phyloP scores from a whole-genome alignment of 1,284 basidiomycete species.

The Apiotrichum laibachii region DNA sequence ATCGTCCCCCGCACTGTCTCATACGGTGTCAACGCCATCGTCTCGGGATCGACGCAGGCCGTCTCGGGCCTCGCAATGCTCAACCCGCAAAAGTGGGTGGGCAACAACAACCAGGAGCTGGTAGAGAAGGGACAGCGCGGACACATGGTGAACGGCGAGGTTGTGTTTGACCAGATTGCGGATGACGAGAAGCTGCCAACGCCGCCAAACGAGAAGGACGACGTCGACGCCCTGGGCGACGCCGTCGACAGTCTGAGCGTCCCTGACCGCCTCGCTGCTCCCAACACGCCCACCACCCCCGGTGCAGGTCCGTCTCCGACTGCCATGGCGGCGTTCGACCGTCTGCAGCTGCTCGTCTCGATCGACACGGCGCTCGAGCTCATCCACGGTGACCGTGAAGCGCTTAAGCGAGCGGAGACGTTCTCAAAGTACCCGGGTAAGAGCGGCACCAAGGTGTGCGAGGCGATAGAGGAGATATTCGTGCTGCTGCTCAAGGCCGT shows the following conservation, averaged over 20 bases:
- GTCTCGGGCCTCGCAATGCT: conserved; percentile 81
- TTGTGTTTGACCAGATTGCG: conserved; percentile 63
- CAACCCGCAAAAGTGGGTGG: conserved; percentile 76
- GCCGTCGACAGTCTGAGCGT: conserved; percentile 6
- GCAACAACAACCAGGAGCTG: conserved; percentile 8
- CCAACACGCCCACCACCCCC: conserved; percentile 8
- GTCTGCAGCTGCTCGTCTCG: conserved; percentile 82
- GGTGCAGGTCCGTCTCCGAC: conserved; percentile 17
- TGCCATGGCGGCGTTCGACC: conserved; percentile 53
- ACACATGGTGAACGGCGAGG: conserved; percentile 32
- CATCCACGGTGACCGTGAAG: conserved; percentile 86
- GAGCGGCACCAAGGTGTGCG: conserved; percentile 74
- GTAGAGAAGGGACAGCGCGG: conserved; percentile 16
- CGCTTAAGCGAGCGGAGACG: conserved; percentile 85
- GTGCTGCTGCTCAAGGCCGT: conserved; percentile 76
- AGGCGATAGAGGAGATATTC: conserved; percentile 89
- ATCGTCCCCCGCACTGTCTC: conserved; percentile 84
- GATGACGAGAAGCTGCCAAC: conserved; percentile 11
- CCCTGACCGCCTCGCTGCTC: not conserved
- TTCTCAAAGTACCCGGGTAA: conserved; percentile 81
- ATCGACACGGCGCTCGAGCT: conserved; percentile 87
- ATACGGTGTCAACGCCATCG: conserved; percentile 67
- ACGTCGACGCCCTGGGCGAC: conserved; percentile 9
- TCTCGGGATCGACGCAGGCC: conserved; percentile 64
- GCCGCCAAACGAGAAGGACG: conserved; percentile 11